Conservation (phyloP, 352 stramenopile genomes). For the Phytophthora melonis region DNA sequence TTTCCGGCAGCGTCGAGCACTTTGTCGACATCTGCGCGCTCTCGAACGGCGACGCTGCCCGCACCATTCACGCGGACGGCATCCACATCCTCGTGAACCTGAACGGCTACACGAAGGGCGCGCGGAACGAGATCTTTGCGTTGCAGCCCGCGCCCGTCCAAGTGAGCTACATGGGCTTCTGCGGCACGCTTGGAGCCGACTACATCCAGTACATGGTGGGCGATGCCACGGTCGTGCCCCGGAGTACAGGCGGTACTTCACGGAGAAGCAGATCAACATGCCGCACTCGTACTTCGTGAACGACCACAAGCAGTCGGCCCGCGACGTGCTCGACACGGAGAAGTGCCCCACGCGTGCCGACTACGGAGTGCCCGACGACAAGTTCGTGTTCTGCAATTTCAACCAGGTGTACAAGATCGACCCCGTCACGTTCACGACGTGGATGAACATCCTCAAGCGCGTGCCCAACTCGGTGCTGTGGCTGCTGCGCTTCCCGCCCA, state of each 20-base stretch:
- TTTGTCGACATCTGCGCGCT: constrained; percentile 86
- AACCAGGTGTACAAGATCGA: constrained; percentile 97
- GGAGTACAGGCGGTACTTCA: constrained; percentile 76
- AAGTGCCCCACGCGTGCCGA: constrained; percentile 81
- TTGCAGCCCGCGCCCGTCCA: constrained; percentile 91
- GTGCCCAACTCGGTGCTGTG: constrained; percentile 93
- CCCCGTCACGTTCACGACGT: constrained; percentile 90
- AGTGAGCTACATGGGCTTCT: constrained; percentile 93
- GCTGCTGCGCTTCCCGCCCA: constrained; percentile 89
- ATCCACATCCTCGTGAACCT: constrained; percentile 94
- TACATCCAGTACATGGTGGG: constrained; percentile 95
- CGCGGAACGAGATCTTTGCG: constrained; percentile 94
- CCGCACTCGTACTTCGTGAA: constrained; percentile 95
- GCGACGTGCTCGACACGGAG: constrained; percentile 79
- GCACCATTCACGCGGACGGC: constrained; percentile 83
- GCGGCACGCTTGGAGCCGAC: constrained; percentile 90
- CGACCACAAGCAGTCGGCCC: constrained; percentile 91
- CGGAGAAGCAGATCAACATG: constrained; percentile 93
- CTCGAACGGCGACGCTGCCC: constrained; percentile 73
- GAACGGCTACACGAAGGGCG: constrained; percentile 95
- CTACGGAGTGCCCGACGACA: constrained; percentile 92
- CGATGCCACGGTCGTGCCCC: constrained; percentile 83
- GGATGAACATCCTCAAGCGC: constrained; percentile 94
- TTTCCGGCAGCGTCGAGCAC: constrained; percentile 88
- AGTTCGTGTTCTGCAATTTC: constrained; percentile 96